These are phyloP conservation scores for Xylariaceae sp. DNA, from an alignment of 2,329 filamentous ascomycete species.

Conservation along the genomic window DNA sequence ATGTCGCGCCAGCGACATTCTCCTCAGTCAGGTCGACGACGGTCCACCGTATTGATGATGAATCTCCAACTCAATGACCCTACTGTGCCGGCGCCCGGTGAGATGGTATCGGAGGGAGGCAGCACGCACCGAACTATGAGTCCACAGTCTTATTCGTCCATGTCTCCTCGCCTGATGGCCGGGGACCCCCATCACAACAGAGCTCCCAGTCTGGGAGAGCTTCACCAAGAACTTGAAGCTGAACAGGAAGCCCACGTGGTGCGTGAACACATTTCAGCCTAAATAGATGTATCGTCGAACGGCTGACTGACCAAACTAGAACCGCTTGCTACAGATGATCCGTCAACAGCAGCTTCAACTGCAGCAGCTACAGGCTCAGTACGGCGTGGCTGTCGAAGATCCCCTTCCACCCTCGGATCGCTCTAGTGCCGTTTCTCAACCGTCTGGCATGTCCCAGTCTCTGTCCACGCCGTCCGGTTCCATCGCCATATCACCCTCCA, in stretches of 20 bases:
- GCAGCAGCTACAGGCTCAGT: constrained; percentile 50
- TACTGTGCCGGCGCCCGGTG: constrained; percentile 59
- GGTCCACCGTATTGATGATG: constrained; percentile 66
- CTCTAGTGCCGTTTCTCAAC: constrained; percentile 35
- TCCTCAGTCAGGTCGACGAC: constrained; percentile 51
- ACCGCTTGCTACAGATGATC: constrained; percentile 72
- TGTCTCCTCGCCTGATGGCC: constrained; percentile 41
- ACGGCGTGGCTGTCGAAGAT: constrained; percentile 46
- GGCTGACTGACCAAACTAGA: constrained; percentile 40
- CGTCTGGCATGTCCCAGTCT: constrained; percentile 34
- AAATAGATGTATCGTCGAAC: background rate
- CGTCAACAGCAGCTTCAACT: constrained; percentile 69
- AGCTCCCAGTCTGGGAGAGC: constrained; percentile 66
- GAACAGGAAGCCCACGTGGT: constrained; percentile 76
- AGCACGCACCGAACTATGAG: constrained; percentile 35
- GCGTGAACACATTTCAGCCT: constrained; percentile 27
- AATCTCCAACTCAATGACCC: constrained; percentile 72
- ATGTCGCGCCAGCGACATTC: constrained; percentile 42
- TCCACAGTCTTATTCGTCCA: constrained; percentile 44
- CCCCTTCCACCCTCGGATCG: constrained; percentile 43
- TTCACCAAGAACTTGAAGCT: constrained; percentile 73
- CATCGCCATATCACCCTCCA: constrained; percentile 47
- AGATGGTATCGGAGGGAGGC: constrained; percentile 53
- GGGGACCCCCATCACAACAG: constrained; percentile 59
- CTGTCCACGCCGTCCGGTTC: constrained; percentile 39